Base-by-base conservation (phyloP, 345 rosid species). In the Clausena lansium region DNA sequence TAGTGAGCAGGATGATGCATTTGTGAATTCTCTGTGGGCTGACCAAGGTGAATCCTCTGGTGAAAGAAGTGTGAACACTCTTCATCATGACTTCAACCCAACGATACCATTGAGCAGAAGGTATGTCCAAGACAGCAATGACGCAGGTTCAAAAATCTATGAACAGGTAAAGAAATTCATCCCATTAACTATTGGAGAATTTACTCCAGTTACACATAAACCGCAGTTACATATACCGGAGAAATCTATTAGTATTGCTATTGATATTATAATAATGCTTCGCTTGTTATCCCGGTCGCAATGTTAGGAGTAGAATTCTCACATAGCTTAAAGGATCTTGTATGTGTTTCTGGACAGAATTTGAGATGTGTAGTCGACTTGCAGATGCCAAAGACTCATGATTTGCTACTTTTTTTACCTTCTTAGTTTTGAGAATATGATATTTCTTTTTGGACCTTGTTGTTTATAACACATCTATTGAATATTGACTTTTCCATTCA, bases 141-240 rank as follows among this genome's bases (percentile, higher is more conserved):
- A 75, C n/a, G 24, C 15, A 1, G 76, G 50, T 52, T 45, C 63
- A 36, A 71, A 79, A 70, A 14, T 4, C 61, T 27, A 76, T 67
- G n/a, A 39, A 25, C 62, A 65, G 81, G 85, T 85, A 81, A 41
- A 77, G 35, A 45, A 50, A 54, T 58, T 35, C 52, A 57, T 30
- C 52, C 2, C 15, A 61, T 1, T 73, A 69, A 36, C 38, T 58
- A 54, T 11, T 32, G 25, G 36, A 52, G 41, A 61, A 39, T 28
- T 61, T 66, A 73, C 27, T 39, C 67, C 62, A 33, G 30, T 1
- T 22, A 36, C 25, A 58, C 24, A n/a, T 38, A 25, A 52, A 52
- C 15, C 9, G 24, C 59, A 66, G 7, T 64, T 36, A 52, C 4
- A 61, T 68, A 50, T 58, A 36, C 28, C 14, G 32, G 17, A 32